Evolutionary conservation across 179 eudicot species (phyloP), one percentile per base, ranked within the genome.

Genomic region (Camellia oleifera): DNA sequence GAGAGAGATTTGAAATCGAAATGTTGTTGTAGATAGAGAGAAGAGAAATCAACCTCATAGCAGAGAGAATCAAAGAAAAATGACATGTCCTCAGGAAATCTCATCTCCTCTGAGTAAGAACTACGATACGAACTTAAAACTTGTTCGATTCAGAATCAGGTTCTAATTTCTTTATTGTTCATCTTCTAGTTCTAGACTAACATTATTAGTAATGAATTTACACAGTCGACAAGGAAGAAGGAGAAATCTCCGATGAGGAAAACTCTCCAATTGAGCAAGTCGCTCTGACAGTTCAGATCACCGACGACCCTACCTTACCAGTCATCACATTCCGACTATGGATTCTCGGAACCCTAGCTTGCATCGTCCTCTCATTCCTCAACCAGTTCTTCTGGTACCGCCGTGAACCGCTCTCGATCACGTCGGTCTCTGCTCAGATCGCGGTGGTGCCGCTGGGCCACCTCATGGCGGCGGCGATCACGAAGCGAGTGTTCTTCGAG

Each of bases 321-420:
- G 98, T 86, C 32, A 83, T 94, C 62, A 97, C 99, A 1, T 93
- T 94, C 82, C 86, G 99, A 4, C 88, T 87, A 89, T 97, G 98
- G 98, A 81, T 75, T 26, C 89, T 97, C 5, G 99, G 99, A 62
- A 72, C 90, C 3, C 52, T 89, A 10, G 92, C 97, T 0, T 97
- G 99, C 67, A 79, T 83, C 10, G 74, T 92, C 0, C 89, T 94
- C 48, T 96, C 97, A 0, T 91, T 96, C 78, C 90, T 96, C 62
- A 97, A 94, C 90, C 98, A 97, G 79, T 97, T 97, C 87, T 97
- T 97, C 85, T 91, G 97, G 97, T 92, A 90, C 88, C 84, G 99
- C 7, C 83, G 91, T 0, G 98, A 97, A 80, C 99, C 99, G 0
- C 87, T 97, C 0, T 72, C 97, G 1, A 88, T 97, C 80, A 85